These are phyloP conservation scores for Kuraishia cidri DNA, from an alignment of 805 yeast genomes.

Conservation along the genomic window DNA sequence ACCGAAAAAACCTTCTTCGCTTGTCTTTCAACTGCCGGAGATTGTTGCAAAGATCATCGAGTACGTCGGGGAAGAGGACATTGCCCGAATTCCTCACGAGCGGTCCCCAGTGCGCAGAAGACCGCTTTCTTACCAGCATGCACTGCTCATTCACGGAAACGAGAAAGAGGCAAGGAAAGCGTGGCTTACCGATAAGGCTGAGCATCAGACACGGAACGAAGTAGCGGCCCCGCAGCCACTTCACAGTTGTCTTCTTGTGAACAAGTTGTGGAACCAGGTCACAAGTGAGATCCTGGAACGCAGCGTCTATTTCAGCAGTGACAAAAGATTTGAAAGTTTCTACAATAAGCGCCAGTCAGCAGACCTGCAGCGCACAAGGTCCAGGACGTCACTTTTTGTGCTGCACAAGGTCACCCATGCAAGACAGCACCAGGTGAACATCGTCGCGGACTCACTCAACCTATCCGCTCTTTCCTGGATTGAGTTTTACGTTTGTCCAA, in stretches of 20 bases:
- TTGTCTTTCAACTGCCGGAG: slow-evolving; percentile 75
- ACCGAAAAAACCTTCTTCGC: too few relatives aligned
- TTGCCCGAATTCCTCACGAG: slow-evolving; percentile 51
- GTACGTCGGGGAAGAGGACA: slow-evolving; percentile 44
- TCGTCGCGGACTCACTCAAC: slow-evolving; percentile 26
- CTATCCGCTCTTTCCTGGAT: slow-evolving; percentile 53
- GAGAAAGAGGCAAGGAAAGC: slow-evolving; percentile 17
- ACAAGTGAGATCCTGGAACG: slow-evolving; percentile 47
- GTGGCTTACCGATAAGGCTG: slow-evolving; percentile 1
- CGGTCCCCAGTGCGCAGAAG: slow-evolving; percentile 50
- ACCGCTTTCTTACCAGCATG: slow-evolving; percentile 63
- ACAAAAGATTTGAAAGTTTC: slow-evolving; percentile 23
- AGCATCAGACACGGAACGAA: slow-evolving; percentile 5
- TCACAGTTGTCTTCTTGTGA: slow-evolving; percentile 60
- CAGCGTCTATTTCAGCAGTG: slow-evolving; percentile 45
- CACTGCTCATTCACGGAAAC: slow-evolving; percentile 55
- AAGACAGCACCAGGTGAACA: slow-evolving; percentile 43
- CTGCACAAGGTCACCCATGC: slow-evolving; percentile 56
- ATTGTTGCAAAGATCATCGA: slow-evolving; percentile 52
- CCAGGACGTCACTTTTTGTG: slow-evolving; percentile 34
- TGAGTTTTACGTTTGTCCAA: slow-evolving; percentile 80
- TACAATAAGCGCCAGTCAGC: slow-evolving; percentile 6
- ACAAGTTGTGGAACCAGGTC: slow-evolving; percentile 52
- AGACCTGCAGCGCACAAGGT: neutral
- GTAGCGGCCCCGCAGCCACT: slow-evolving; percentile 22